Base-by-base conservation (phyloP, 2,329 filamentous ascomycete species). In the Fusarium humuli region DNA sequence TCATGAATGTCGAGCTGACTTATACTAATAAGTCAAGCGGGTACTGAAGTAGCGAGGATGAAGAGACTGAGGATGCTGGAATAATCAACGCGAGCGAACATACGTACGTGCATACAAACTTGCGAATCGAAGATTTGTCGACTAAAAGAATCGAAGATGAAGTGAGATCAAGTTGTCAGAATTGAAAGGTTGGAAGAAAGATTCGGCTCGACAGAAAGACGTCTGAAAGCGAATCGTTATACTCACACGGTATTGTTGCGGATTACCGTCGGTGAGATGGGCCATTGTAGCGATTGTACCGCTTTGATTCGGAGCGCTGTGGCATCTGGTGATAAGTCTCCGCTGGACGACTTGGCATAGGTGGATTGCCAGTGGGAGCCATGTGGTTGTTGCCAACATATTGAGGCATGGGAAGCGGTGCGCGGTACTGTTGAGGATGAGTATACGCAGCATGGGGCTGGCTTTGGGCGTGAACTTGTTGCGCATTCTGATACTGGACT, bases 271-370 rank as follows among this genome's bases (percentile, higher is more conserved):
- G n/a, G 18, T 8, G 34, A 6, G 13, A 23, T 27, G 22, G 42
- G 18, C 22, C 41, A 27, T 61, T 67, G 40, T 61, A 61, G 34
- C 48, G 55, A 37, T 23, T n/a, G 30, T 67, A 66, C 20, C 55
- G 48, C 30, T 45, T 55, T n/a, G 56, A 44, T 20, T 66, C 61
- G 20, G 14, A 16, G 23, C 46, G 61, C 45, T 68, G 45, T 49
- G 41, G 50, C 10, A 16, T 44, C 42, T 65, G 41, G 40, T 65
- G 52, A 7, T 55, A 29, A 16, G 54, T 44, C 23, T 69, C 58
- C 14, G 34, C 14, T 6, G n/a, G 16, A 47, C 40, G 40, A 22
- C 13, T 22, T 13, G 45, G n/a, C 45, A 32, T 42, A n/a, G 54
- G 27, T 6, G 14, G 12, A n/a, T 58, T 46, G 41, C 25, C 34